Evolutionary conservation across 306 rosid genomes (phyloP).

Genomic region (Comarum palustre): DNA sequence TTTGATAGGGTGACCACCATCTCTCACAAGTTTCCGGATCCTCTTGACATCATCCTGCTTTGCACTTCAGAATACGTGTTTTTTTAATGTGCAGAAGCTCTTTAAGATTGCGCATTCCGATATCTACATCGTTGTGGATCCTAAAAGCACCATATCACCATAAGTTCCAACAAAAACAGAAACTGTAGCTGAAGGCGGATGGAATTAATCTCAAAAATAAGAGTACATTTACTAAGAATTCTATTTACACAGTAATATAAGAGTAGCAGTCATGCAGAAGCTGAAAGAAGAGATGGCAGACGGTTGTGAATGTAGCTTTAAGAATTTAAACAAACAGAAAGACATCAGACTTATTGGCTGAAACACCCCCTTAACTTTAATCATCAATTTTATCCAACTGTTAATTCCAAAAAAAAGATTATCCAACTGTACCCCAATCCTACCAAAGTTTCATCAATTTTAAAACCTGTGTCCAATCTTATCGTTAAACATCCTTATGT

Average conservation of each 20-base stretch:
- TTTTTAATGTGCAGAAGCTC: neutral
- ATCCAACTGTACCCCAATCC: neutral
- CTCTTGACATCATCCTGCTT: neutral
- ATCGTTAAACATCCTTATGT: neutral
- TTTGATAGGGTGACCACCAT: neutral
- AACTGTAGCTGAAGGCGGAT: neutral
- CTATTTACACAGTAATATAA: neutral
- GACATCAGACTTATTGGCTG: neutral
- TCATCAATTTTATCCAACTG: neutral
- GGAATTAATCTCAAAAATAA: neutral
- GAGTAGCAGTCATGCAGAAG: neutral
- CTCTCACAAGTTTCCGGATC: neutral
- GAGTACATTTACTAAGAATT: neutral
- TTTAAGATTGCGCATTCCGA: neutral
- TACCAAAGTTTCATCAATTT: neutral
- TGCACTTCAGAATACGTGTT: neutral
- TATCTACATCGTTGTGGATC: constrained; percentile 16
- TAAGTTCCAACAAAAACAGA: neutral
- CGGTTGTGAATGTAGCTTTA: neutral
- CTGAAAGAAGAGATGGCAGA: constrained; percentile 2
- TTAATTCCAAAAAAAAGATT: too few species aligned
- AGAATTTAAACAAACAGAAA: neutral
- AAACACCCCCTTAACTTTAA: neutral
- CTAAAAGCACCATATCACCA: constrained; percentile 5
- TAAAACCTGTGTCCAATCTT: neutral